phyloP scores from a whole-genome alignment of 1,284 basidiomycete genomes.

The Boletus mariae region DNA sequence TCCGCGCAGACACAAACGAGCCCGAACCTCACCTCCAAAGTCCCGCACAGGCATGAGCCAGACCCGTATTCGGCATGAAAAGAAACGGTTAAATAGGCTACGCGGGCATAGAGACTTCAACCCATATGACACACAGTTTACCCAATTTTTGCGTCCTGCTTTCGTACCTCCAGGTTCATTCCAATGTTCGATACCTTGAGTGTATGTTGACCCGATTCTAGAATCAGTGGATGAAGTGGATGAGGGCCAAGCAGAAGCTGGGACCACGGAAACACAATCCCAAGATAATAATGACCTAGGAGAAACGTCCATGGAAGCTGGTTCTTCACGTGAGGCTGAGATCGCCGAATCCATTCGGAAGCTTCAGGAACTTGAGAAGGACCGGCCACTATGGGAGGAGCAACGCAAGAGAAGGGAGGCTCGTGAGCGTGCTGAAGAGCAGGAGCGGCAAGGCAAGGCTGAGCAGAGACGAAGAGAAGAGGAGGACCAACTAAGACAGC shows the following conservation, averaged over 20 bases:
- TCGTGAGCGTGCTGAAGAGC: conserved; percentile 45
- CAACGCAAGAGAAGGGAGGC: conserved; percentile 44
- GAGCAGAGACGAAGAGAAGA: conserved; percentile 38
- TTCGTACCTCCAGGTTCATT: conserved; percentile 20
- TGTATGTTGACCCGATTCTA: conserved; percentile 11
- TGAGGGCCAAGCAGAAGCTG: conserved; percentile 32
- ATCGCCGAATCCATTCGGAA: conserved; percentile 66
- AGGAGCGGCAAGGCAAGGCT: conserved; percentile 34
- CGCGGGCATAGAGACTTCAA: conserved; percentile 34
- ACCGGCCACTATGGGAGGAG: conserved; percentile 60
- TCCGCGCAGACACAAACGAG: conserved; percentile 39
- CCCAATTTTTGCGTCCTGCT: conserved; percentile 3
- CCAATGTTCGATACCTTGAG: not conserved
- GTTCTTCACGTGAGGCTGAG: conserved; percentile 39
- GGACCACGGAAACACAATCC: conserved; percentile 7
- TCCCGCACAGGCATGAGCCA: conserved; percentile 37
- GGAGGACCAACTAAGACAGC: conserved; percentile 32
- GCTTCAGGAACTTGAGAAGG: conserved; percentile 63
- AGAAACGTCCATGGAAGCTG: conserved; percentile 27
- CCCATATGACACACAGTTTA: conserved; percentile 23
- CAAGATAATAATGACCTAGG: conserved; percentile 1
- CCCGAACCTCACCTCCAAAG: conserved; percentile 45
- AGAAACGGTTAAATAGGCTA: conserved; percentile 40
- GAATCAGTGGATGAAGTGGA: conserved; percentile 35
- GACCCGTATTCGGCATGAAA: conserved; percentile 35